A percentile compares a stretch with the other conserved stretches of the same genome.
Evolutionary conservation across 345 rosid genomes (phyloP).

Genomic region (Raphanus raphanistrum): DNA sequence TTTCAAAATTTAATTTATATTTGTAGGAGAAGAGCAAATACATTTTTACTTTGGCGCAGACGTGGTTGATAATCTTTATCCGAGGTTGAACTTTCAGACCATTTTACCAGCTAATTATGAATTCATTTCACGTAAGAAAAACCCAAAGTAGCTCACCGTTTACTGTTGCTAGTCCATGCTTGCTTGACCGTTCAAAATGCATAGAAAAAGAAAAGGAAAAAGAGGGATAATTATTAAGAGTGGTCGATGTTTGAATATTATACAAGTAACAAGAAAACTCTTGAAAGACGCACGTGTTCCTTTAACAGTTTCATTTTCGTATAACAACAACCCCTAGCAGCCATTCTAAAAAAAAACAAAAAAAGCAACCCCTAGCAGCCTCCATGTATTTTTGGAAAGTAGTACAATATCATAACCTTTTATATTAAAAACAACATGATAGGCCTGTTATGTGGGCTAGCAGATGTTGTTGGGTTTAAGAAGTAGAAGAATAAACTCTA

Average conservation of each 20-base stretch:
- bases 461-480: background rate
- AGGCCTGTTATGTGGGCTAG: background rate
- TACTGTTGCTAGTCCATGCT: constrained; percentile 32
- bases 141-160: constrained; percentile 30
- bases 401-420: background rate
- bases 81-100: constrained; percentile 17
- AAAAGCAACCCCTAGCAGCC: background rate
- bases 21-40: background rate
- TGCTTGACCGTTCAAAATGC: constrained; percentile 33
- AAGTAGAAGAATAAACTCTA: background rate
- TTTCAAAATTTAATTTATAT: background rate
- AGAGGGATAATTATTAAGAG: background rate
- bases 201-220: background rate
- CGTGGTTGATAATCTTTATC: constrained; percentile 15
- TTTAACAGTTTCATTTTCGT: background rate
- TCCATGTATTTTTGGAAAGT: background rate
- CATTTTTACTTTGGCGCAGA: background rate
- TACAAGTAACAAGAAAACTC: background rate
- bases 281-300: constrained; percentile 19
- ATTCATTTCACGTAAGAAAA: background rate
- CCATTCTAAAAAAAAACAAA: background rate
- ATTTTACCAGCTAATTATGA: background rate
- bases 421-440: background rate
- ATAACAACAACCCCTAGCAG: background rate
- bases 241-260: constrained; percentile 5